Evolutionary conservation across 306 rosid species (phyloP).

Genomic region (Mimosa pudica): DNA sequence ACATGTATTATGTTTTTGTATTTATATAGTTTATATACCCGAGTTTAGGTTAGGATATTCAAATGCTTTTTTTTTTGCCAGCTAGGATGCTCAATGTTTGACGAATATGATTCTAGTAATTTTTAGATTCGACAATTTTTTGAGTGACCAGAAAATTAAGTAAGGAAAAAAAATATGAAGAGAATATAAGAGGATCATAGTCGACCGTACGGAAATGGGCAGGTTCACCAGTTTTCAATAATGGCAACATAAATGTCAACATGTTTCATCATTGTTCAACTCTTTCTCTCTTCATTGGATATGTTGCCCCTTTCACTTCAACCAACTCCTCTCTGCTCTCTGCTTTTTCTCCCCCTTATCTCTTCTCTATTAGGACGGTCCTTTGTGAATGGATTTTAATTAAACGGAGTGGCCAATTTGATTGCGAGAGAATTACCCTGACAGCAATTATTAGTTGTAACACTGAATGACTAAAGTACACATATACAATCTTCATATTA

Average conservation of each 20-base stretch:
- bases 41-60: too few relatives aligned
- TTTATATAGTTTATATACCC: too few relatives aligned
- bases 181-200: background rate
- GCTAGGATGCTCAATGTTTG: background rate
- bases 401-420: too few relatives aligned
- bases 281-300: background rate
- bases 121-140: background rate
- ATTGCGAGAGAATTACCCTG: background rate
- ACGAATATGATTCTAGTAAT: too few relatives aligned
- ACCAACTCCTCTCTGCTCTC: background rate
- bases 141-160: background rate
- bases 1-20: too few relatives aligned
- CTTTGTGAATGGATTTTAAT: too few relatives aligned
- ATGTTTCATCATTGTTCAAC: background rate
- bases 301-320: background rate
- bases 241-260: background rate
- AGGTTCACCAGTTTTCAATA: background rate
- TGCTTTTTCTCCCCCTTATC: too few relatives aligned
- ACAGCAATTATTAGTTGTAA: background rate
- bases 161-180: background rate
- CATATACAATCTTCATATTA: too few relatives aligned
- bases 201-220: background rate
- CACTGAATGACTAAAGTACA: too few relatives aligned
- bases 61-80: too few relatives aligned
- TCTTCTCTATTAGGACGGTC: too few relatives aligned